These are phyloP conservation scores for Papilionanthe hybrid DNA, from an alignment of 116 monocot species.

Conservation along the genomic window DNA sequence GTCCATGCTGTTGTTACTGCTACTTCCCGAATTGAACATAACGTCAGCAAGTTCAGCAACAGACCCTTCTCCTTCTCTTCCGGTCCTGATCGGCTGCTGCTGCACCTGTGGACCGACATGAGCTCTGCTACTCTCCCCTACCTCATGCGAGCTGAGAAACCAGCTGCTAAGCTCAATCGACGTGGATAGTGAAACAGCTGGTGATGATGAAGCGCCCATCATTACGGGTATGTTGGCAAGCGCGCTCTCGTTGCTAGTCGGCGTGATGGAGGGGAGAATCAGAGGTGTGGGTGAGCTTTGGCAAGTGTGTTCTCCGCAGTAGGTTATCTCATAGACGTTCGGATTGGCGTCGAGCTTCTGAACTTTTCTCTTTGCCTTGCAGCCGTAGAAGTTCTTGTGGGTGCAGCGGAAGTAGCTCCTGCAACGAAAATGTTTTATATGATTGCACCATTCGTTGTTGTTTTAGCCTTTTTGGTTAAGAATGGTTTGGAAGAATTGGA, in stretches of 20 bases:
- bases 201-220: neutral
- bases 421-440: constrained; percentile 3
- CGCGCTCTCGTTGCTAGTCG: neutral
- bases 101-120: neutral
- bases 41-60: constrained; percentile 52
- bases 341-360: constrained; percentile 75
- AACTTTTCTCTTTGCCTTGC: constrained; percentile 78
- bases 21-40: constrained; percentile 61
- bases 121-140: neutral
- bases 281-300: constrained; percentile 56
- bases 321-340: constrained; percentile 53
- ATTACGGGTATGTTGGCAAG: neutral
- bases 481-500: too few relatives aligned
- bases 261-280: constrained; percentile 14
- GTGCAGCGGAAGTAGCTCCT: constrained; percentile 88
- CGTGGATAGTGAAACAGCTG: too few relatives aligned
- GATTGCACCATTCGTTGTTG: too few relatives aligned
- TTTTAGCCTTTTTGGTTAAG: too few relatives aligned
- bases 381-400: constrained; percentile 80
- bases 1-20: constrained; percentile 62
- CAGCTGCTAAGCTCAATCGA: constrained; percentile 5
- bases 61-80: constrained; percentile 25
- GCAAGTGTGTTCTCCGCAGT: constrained; percentile 66
- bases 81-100: neutral
- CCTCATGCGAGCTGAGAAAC: neutral